phyloP scores from a whole-genome alignment of 2,329 filamentous ascomycete species.

The Neofusicoccum sp. region DNA sequence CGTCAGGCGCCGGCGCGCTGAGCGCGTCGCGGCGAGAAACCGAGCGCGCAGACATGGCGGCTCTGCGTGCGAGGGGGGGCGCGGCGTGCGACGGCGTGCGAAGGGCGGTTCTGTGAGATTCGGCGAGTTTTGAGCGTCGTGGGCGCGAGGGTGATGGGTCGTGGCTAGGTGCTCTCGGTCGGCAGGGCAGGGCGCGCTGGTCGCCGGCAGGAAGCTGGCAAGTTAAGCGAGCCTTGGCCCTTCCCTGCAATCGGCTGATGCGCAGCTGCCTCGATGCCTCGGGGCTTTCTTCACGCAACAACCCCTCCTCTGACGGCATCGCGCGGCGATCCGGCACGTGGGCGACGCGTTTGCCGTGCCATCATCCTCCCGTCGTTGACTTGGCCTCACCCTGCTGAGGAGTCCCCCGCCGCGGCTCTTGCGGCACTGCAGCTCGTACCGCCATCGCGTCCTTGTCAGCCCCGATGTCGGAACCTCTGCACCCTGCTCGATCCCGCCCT shows the following conservation, averaged over 20 bases:
- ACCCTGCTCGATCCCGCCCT: not conserved
- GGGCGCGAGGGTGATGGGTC: not conserved
- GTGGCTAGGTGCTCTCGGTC: conserved; percentile 13
- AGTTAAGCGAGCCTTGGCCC: conserved; percentile 10
- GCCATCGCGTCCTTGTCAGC: not conserved
- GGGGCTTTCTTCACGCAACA: not conserved
- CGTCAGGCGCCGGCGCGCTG: conserved; percentile 3
- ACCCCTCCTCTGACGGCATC: conserved; percentile 10
- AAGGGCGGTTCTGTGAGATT: not conserved
- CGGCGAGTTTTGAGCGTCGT: not conserved
- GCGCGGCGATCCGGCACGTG: conserved; percentile 14
- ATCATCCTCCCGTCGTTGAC: not conserved
- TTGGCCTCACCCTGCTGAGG: not conserved
- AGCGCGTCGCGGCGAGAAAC: not conserved
- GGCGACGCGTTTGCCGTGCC: not conserved
- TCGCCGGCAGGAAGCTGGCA: conserved; percentile 9
- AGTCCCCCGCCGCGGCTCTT: not conserved
- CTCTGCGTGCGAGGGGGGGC: not conserved
- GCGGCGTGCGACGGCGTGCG: not conserved
- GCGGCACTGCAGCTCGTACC: not conserved
- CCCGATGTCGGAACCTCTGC: not conserved
- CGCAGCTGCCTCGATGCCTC: not conserved
- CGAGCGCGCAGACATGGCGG: conserved; percentile 1
- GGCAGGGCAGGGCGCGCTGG: conserved; percentile 5
- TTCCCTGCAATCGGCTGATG: not conserved